Conservation (phyloP, 2,329 filamentous ascomycete genomes). For the Fusarium ramigenum region DNA sequence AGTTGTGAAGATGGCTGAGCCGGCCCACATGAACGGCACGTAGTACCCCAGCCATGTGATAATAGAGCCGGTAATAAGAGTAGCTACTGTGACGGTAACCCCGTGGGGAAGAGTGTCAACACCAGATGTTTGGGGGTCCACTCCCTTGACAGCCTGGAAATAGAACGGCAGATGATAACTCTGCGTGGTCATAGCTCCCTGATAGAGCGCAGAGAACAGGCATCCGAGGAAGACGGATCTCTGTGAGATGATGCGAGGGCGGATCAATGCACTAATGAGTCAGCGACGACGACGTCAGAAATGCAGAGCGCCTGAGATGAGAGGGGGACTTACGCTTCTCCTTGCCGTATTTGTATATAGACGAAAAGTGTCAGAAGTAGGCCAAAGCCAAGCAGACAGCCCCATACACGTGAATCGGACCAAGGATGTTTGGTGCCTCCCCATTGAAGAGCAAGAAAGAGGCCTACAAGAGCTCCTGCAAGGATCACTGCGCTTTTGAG, state of each 20-base stretch:
- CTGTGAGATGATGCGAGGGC: conserved; percentile 22
- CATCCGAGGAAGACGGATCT: conserved; percentile 26
- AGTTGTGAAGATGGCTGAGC: conserved; percentile 21
- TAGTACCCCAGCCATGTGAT: conserved; percentile 31
- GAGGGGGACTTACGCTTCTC: conserved; percentile 13
- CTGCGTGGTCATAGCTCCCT: conserved; percentile 37
- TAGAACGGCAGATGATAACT: conserved; percentile 34
- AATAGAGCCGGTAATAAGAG: conserved; percentile 14
- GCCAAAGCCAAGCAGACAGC: conserved; percentile 32
- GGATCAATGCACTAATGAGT: conserved; percentile 23
- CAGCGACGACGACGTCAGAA: neutral
- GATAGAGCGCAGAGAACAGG: conserved; percentile 29
- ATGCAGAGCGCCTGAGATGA: fast-evolving
- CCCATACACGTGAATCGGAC: conserved; percentile 37
- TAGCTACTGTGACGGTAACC: conserved; percentile 21
- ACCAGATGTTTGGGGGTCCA: conserved; percentile 23
- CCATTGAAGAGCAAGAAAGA: conserved; percentile 40
- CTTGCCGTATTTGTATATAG: conserved; percentile 18
- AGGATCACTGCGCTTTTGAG: conserved; percentile 30
- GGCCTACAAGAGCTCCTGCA: conserved; percentile 8
- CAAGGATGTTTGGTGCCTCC: conserved; percentile 35
- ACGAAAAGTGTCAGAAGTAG: conserved; percentile 26
- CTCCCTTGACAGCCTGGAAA: conserved; percentile 39
- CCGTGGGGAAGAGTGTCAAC: conserved; percentile 32
- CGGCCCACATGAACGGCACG: conserved; percentile 36